Conservation (phyloP, 345 rosid genomes). For the Noccaea caerulescens region DNA sequence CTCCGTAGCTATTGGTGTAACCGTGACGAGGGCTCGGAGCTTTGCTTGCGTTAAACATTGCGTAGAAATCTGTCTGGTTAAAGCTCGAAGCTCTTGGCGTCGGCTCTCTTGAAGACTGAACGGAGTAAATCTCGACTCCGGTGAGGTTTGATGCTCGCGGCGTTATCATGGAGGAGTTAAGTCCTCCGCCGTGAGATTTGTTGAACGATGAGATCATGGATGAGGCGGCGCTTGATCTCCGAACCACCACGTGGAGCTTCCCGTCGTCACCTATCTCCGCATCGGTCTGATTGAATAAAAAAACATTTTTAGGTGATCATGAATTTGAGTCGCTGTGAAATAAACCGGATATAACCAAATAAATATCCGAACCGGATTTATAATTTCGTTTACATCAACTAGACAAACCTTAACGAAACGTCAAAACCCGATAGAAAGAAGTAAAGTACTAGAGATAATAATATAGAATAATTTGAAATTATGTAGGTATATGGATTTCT, state of each 20-base stretch:
- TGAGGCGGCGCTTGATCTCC: constrained; percentile 57
- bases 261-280: constrained; percentile 90
- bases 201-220: constrained; percentile 71
- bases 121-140: constrained; percentile 78
- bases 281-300: constrained; percentile 48
- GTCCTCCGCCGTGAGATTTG: constrained; percentile 62
- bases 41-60: constrained; percentile 79
- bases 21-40: constrained; percentile 84
- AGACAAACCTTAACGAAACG: too few relatives aligned
- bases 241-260: constrained; percentile 76
- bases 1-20: constrained; percentile 52
- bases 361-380: background rate
- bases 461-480: too few relatives aligned
- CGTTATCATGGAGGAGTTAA: constrained; percentile 56
- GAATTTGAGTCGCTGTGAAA: background rate
- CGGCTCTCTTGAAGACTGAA: constrained; percentile 78
- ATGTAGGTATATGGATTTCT: too few relatives aligned
- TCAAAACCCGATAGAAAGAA: too few relatives aligned
- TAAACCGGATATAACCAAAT: constrained; percentile 8
- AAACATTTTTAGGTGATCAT: background rate
- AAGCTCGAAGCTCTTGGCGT: constrained; percentile 92
- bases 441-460: too few relatives aligned
- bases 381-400: background rate
- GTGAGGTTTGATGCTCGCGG: constrained; percentile 86
- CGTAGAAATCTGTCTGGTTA: constrained; percentile 80